Percentiles rank a stretch among this genome's conserved stretches.
Evolutionary conservation across 345 rosid genomes (phyloP).

Genomic region (Physaria fendleri): DNA sequence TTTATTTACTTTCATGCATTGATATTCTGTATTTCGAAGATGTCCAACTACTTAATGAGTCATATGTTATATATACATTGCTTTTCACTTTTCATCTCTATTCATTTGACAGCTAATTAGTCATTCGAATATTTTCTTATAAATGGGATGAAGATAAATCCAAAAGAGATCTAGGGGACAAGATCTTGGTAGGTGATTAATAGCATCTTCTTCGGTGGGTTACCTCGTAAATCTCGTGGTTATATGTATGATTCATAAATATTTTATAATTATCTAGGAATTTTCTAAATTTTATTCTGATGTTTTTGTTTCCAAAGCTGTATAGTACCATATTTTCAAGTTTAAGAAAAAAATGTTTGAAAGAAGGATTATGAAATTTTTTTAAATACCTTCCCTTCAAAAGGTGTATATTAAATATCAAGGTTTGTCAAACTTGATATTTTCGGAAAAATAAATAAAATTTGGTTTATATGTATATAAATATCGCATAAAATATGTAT

Average conservation of each 20-base stretch:
- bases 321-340: neutral
- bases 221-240: constrained; percentile 2
- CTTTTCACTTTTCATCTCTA: no score
- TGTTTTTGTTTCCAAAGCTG: neutral
- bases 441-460: neutral
- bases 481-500: neutral
- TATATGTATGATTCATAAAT: neutral
- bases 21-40: neutral
- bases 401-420: neutral
- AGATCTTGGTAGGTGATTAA: neutral
- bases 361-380: neutral
- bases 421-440: neutral
- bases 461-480: neutral
- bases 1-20: neutral
- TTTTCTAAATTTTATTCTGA: neutral
- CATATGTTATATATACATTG: no score
- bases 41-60: no score
- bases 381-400: neutral
- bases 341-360: neutral
- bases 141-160: neutral
- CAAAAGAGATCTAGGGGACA: neutral
- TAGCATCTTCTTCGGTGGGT: neutral
- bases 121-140: neutral
- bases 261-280: neutral
- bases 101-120: neutral